Percentiles rank a stretch among this genome's conserved stretches.
phyloP scores from a whole-genome alignment of 2,329 filamentous ascomycete species.

The Onygenales sp. region DNA sequence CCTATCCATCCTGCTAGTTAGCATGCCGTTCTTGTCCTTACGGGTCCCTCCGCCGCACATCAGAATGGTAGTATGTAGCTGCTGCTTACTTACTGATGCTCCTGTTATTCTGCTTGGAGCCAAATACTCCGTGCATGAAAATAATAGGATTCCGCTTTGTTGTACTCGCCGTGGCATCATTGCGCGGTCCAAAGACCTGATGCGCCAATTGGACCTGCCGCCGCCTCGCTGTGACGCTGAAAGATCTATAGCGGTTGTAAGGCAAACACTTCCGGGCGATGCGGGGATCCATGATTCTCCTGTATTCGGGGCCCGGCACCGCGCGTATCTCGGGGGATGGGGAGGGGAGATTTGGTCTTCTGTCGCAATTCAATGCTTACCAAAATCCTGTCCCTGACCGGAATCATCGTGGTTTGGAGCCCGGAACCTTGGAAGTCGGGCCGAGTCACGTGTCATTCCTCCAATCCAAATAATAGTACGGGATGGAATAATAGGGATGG shows the following conservation, averaged over 20 bases:
- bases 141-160: conserved; percentile 56
- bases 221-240: conserved; percentile 1
- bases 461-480: too few species aligned
- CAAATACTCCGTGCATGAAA: conserved; percentile 84
- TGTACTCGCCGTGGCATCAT: background rate
- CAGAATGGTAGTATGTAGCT: background rate
- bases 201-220: conserved; percentile 4
- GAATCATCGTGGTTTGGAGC: too few species aligned
- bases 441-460: too few species aligned
- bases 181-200: conserved; percentile 3
- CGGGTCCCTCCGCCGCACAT: background rate
- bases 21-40: background rate
- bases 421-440: too few species aligned
- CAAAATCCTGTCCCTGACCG: too few species aligned
- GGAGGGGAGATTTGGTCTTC: background rate
- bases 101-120: conserved; percentile 82
- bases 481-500: too few species aligned
- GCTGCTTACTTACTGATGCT: conserved; percentile 74
- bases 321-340: background rate
- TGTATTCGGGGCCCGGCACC: background rate
- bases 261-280: background rate
- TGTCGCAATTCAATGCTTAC: too few species aligned
- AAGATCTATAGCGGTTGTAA: background rate
- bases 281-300: background rate
- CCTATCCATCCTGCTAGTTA: conserved; percentile 35